phyloP scores from a whole-genome alignment of 1,139 yeast genomes.

The Wickerhamomyces sp. region DNA sequence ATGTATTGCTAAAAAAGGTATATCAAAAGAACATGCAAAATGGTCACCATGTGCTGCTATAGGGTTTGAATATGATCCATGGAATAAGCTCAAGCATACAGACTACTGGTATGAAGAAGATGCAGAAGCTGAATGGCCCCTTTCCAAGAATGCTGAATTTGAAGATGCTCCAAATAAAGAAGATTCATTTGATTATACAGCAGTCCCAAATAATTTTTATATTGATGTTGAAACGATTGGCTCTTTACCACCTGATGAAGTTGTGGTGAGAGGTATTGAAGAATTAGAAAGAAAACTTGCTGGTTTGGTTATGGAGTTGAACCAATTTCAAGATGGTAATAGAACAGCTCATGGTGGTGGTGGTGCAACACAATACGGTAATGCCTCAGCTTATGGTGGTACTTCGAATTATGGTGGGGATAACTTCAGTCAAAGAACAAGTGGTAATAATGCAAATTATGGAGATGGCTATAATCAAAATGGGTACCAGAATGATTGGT shows the following conservation, averaged over 20 bases:
- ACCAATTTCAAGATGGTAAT: slow-evolving; percentile 47
- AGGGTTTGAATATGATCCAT: slow-evolving; percentile 98
- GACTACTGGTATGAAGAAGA: slow-evolving; percentile 95
- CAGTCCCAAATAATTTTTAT: slow-evolving; percentile 77
- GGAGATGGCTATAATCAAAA: slow-evolving; percentile 2
- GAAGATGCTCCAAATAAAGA: slow-evolving; percentile 94
- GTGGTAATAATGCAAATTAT: slow-evolving; percentile 16
- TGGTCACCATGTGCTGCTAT: slow-evolving; percentile 99
- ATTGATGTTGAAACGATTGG: slow-evolving; percentile 93
- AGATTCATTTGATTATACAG: slow-evolving; percentile 80
- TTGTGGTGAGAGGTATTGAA: slow-evolving; percentile 75
- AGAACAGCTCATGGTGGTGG: slow-evolving; percentile 42
- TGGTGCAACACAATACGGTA: slow-evolving; percentile 15
- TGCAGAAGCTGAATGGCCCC: slow-evolving; percentile 91
- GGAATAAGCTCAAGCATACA: slow-evolving; percentile 94
- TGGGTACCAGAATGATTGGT: not conserved
- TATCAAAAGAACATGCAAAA: slow-evolving; percentile 96
- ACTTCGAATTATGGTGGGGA: slow-evolving; percentile 16
- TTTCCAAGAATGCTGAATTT: slow-evolving; percentile 82
- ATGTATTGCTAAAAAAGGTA: slow-evolving; percentile 97
- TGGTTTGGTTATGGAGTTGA: slow-evolving; percentile 77
- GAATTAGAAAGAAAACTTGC: slow-evolving; percentile 90
- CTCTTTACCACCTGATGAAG: slow-evolving; percentile 81
- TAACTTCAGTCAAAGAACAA: not conserved
- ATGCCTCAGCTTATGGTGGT: slow-evolving; percentile 28